Conservation (phyloP, 2,329 filamentous ascomycete species). For the Paecilomyces sp. region DNA sequence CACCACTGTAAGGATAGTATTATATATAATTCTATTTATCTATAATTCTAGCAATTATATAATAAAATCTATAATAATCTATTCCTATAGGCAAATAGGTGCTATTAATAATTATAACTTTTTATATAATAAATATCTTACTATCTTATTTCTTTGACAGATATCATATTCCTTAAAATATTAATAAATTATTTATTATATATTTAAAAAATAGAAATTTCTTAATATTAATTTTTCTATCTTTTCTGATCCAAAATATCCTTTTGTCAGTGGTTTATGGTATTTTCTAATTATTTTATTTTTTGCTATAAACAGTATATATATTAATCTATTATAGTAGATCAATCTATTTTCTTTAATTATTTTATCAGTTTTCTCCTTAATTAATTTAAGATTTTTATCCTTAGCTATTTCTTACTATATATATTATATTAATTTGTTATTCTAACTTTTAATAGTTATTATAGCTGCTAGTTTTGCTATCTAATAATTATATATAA, state of each 20-base stretch:
- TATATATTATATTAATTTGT: too few species aligned
- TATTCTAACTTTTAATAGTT: too few species aligned
- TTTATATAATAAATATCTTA: neutral
- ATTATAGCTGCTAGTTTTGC: too few species aligned
- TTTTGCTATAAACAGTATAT: neutral
- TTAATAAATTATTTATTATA: neutral
- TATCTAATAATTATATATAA: too few species aligned
- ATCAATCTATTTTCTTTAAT: neutral
- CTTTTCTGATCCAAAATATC: neutral
- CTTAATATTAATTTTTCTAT: neutral
- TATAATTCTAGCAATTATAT: too few species aligned
- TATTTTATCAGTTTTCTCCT: neutral
- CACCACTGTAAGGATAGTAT: too few species aligned
- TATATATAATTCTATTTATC: too few species aligned
- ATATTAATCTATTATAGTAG: neutral
- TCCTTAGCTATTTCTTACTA: neutral
- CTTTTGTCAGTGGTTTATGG: neutral
- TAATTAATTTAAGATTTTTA: neutral
- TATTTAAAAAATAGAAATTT: neutral
- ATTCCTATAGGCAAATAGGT: neutral
- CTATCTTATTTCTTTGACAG: neutral
- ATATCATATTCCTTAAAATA: neutral
- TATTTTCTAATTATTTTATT: neutral
- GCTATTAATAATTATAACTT: neutral
- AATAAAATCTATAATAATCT: neutral